A percentile compares a stretch with the other conserved stretches of the same genome.
phyloP scores from a whole-genome alignment of 306 rosid genomes.

The Pyrus betulifolia region DNA sequence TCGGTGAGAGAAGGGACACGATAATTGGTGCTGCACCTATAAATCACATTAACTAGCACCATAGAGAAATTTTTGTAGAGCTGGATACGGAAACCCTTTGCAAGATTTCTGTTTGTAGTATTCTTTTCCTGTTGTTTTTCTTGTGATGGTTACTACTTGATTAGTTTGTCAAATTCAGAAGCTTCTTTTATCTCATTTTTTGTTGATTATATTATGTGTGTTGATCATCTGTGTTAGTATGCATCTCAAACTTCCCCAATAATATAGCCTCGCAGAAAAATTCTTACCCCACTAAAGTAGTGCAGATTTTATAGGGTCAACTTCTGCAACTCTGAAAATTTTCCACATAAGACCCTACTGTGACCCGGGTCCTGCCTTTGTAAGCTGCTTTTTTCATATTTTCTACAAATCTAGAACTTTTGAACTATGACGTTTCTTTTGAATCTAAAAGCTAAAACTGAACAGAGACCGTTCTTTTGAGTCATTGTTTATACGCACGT shows the following conservation, averaged over 20 bases:
- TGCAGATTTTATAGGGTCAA: background rate
- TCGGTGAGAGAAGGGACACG: conserved; percentile 70
- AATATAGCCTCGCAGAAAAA: background rate
- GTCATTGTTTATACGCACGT: background rate
- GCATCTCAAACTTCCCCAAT: background rate
- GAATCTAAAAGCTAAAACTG: background rate
- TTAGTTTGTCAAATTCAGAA: background rate
- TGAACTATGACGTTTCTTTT: background rate
- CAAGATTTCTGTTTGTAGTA: background rate
- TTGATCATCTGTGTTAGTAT: background rate
- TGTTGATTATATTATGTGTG: background rate
- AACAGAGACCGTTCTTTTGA: background rate
- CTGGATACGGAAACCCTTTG: conserved; percentile 21
- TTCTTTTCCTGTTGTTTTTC: background rate
- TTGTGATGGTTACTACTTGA: background rate
- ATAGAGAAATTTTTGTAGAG: conserved; percentile 67
- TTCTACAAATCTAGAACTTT: background rate
- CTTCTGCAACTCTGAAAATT: background rate
- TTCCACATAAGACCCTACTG: background rate
- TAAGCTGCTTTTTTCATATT: background rate
- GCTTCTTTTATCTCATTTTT: background rate
- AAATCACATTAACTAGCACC: conserved; percentile 57
- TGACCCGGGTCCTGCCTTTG: background rate
- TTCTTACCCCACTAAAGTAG: background rate
- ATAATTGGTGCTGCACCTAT: conserved; percentile 78